Percentiles rank a stretch among this genome's conserved stretches.
Conservation (phyloP, 2,329 filamentous ascomycete genomes). For the Fusarium virguliforme region DNA sequence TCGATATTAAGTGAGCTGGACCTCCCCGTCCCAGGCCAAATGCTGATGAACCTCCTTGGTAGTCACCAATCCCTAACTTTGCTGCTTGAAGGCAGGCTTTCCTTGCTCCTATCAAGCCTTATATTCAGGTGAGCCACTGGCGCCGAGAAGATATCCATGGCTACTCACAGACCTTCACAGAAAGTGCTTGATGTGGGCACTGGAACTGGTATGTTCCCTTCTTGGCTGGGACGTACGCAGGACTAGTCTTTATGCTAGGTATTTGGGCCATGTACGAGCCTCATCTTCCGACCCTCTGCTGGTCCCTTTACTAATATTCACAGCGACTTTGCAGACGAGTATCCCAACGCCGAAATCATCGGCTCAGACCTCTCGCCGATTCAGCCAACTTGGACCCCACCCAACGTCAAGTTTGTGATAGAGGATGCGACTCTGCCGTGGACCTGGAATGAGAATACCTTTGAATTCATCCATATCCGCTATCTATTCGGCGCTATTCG, state of each 20-base stretch:
- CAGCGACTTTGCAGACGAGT: slow-evolving; percentile 46
- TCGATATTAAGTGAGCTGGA: slow-evolving; percentile 45
- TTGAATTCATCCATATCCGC: slow-evolving; percentile 46
- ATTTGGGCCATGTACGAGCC: slow-evolving; percentile 47
- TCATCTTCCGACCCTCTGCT: rapidly evolving
- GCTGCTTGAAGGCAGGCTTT: slow-evolving; percentile 40
- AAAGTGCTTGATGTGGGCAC: slow-evolving; percentile 31
- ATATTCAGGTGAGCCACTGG: slow-evolving; percentile 36
- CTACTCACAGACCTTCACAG: slow-evolving; percentile 19
- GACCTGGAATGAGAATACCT: slow-evolving; percentile 40
- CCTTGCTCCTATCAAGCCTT: slow-evolving; percentile 38
- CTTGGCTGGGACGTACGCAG: neutral
- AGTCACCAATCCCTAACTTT: slow-evolving; percentile 46
- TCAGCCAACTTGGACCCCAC: slow-evolving; percentile 44
- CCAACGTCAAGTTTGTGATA: slow-evolving; percentile 46
- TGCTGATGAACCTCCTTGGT: neutral
- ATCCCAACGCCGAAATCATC: slow-evolving; percentile 40
- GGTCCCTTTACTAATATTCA: neutral
- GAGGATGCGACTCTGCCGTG: slow-evolving; percentile 43
- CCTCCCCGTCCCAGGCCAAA: too few species aligned
- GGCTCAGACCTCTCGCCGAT: slow-evolving; percentile 46
- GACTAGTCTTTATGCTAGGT: slow-evolving; percentile 19
- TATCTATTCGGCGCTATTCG: slow-evolving; percentile 46
- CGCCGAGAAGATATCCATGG: neutral
- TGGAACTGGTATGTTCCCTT: slow-evolving; percentile 25